These are phyloP conservation scores for Neonectria ditissima DNA, from an alignment of 2,329 filamentous ascomycete species.

Conservation along the genomic window DNA sequence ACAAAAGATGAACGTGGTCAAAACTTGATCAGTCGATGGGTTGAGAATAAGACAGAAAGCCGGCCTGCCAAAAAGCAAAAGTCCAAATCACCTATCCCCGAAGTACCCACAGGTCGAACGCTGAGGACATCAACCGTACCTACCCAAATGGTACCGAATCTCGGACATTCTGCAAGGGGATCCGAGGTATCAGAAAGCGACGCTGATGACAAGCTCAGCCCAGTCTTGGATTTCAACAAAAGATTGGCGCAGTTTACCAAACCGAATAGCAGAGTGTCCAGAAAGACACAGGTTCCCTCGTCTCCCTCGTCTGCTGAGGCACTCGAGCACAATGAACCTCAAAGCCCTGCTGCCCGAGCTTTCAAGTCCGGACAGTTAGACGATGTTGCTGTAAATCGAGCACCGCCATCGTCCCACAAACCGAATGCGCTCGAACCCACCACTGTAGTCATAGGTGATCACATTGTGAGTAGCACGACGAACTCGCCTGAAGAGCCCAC, in stretches of 20 bases:
- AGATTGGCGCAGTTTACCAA: slow-evolving; percentile 46
- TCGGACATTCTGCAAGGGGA: background rate
- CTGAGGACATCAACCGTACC: background rate
- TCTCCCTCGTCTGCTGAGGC: slow-evolving; percentile 1
- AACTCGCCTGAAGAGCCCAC: background rate
- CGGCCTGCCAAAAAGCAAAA: slow-evolving; percentile 11
- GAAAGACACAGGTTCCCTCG: background rate
- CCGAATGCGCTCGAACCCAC: slow-evolving; percentile 25
- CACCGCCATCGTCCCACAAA: slow-evolving; percentile 22
- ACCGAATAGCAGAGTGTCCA: background rate
- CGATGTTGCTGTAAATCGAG: background rate
- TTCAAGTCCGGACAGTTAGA: slow-evolving; percentile 22
- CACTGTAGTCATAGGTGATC: slow-evolving; percentile 40
- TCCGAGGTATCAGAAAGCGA: slow-evolving; percentile 31
- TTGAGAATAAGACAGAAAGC: slow-evolving; percentile 32
- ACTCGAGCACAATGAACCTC: slow-evolving; percentile 26
- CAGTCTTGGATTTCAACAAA: slow-evolving; percentile 52
- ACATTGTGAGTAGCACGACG: slow-evolving; percentile 11
- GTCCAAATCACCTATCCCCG: background rate
- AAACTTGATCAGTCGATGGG: slow-evolving; percentile 60
- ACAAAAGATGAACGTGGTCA: slow-evolving; percentile 40
- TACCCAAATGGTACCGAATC: background rate
- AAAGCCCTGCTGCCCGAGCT: slow-evolving; percentile 33
- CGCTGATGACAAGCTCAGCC: slow-evolving; percentile 39
- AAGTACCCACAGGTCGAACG: background rate